Evolutionary conservation across 257 asterid species (phyloP).

Genomic region (Solanum piurae): DNA sequence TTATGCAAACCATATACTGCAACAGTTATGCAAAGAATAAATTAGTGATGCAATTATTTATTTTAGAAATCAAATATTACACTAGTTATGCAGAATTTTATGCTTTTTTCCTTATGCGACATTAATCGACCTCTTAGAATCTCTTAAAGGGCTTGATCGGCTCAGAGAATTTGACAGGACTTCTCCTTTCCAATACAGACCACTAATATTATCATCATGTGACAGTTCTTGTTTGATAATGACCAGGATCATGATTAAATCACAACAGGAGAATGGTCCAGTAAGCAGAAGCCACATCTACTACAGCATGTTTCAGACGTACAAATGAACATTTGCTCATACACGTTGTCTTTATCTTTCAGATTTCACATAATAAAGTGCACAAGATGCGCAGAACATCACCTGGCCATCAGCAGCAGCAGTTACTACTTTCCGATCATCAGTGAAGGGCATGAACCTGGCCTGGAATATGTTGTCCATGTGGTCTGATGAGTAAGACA

Average conservation of each 20-base stretch:
- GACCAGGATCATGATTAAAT: neutral
- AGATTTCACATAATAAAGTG: neutral
- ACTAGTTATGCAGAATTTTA: neutral
- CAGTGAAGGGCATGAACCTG: slow-evolving; percentile 57
- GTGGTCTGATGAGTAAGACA: slow-evolving; percentile 70
- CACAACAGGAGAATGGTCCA: neutral
- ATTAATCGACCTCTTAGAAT: neutral
- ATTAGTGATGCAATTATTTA: neutral
- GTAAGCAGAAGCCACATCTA: neutral
- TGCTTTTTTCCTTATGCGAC: neutral
- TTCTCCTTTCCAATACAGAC: neutral
- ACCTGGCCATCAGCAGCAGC: slow-evolving; percentile 84
- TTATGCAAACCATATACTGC: neutral
- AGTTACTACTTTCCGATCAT: slow-evolving; percentile 58
- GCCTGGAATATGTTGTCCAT: slow-evolving; percentile 61
- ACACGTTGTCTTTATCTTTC: neutral
- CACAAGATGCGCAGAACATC: neutral
- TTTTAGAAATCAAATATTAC: neutral
- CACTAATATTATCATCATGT: neutral
- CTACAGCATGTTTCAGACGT: neutral
- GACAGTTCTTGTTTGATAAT: neutral
- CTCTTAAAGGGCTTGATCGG: neutral
- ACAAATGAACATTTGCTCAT: neutral
- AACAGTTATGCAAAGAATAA: neutral
- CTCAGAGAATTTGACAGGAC: neutral